Conservation (phyloP, 768 basidiomycete genomes). For the Fistulinella prunicolor region DNA sequence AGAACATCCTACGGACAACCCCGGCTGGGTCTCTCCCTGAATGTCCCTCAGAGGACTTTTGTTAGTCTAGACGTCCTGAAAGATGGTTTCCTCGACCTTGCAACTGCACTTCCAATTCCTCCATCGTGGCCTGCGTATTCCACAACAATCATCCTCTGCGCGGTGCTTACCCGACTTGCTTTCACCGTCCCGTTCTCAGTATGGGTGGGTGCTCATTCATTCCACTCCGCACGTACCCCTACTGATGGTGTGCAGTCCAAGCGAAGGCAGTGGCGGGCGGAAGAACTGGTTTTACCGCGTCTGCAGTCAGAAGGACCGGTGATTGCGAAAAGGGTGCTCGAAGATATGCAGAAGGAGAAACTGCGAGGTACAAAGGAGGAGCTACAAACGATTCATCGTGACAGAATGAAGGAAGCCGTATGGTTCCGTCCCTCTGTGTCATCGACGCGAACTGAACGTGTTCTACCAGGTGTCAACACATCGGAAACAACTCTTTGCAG, state of each 20-base stretch:
- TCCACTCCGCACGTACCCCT: background rate
- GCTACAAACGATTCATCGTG: slow-evolving; percentile 45
- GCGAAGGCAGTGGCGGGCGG: slow-evolving; percentile 54
- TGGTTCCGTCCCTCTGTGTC: slow-evolving; percentile 1
- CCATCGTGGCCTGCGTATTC: slow-evolving; percentile 68
- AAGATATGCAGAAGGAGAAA: slow-evolving; percentile 55
- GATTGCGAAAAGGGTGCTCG: slow-evolving; percentile 33
- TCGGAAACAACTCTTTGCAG: slow-evolving; percentile 56
- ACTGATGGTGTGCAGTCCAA: slow-evolving; percentile 47
- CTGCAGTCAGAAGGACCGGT: slow-evolving; percentile 47
- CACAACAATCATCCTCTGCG: slow-evolving; percentile 68
- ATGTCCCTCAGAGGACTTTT: slow-evolving; percentile 19
- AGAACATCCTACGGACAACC: slow-evolving; percentile 7
- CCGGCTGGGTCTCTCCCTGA: background rate
- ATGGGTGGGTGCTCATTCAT: slow-evolving; percentile 51
- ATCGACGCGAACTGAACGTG: slow-evolving; percentile 1
- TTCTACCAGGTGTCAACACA: slow-evolving; percentile 47
- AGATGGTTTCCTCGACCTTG: slow-evolving; percentile 74
- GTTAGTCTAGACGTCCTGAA: slow-evolving; percentile 36
- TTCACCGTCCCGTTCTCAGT: slow-evolving; percentile 66
- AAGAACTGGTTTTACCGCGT: slow-evolving; percentile 59
- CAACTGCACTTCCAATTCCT: slow-evolving; percentile 70
- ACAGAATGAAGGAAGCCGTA: slow-evolving; percentile 50
- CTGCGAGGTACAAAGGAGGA: slow-evolving; percentile 53
- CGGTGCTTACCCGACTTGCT: slow-evolving; percentile 56